These are phyloP conservation scores for Phialophora tarda DNA, from an alignment of 2,329 filamentous ascomycete species.

Conservation along the genomic window DNA sequence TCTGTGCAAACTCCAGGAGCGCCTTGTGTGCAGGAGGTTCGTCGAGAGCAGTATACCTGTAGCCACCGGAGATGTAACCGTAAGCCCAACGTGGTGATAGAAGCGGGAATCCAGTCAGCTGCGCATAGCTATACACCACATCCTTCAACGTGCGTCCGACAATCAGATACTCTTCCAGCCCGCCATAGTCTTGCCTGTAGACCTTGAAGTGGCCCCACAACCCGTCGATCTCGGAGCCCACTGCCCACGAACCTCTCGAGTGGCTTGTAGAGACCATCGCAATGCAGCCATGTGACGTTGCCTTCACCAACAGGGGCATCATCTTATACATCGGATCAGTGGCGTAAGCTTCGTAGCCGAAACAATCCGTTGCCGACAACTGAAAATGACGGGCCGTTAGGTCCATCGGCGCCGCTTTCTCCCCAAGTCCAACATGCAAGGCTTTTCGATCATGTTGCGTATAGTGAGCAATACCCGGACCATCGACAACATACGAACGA, in stretches of 20 bases:
- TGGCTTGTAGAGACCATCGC: slow-evolving; percentile 72
- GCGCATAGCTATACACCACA: slow-evolving; percentile 69
- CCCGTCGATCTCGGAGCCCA: slow-evolving; percentile 75
- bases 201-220: slow-evolving; percentile 78
- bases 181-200: slow-evolving; percentile 73
- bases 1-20: slow-evolving; percentile 65
- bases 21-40: slow-evolving; percentile 62
- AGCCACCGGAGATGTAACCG: slow-evolving; percentile 72
- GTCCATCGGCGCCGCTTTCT: slow-evolving; percentile 76
- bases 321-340: slow-evolving; percentile 78
- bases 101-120: slow-evolving; percentile 70
- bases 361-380: slow-evolving; percentile 72
- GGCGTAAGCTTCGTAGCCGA: slow-evolving; percentile 73
- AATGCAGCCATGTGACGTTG: slow-evolving; percentile 67
- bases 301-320: slow-evolving; percentile 73
- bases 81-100: slow-evolving; percentile 74
- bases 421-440: slow-evolving; percentile 72
- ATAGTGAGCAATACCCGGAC: slow-evolving; percentile 68
- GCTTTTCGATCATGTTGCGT: slow-evolving; percentile 66
- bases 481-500: slow-evolving; percentile 70
- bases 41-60: slow-evolving; percentile 66
- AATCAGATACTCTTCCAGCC: slow-evolving; percentile 73
- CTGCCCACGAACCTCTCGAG: slow-evolving; percentile 66
- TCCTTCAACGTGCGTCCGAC: slow-evolving; percentile 70
- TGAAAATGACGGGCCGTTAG: slow-evolving; percentile 69